A percentile compares a stretch with the other conserved stretches of the same genome.
Evolutionary conservation across 1,284 basidiomycete genomes (phyloP).

Genomic region (Caloboletus inedulis): DNA sequence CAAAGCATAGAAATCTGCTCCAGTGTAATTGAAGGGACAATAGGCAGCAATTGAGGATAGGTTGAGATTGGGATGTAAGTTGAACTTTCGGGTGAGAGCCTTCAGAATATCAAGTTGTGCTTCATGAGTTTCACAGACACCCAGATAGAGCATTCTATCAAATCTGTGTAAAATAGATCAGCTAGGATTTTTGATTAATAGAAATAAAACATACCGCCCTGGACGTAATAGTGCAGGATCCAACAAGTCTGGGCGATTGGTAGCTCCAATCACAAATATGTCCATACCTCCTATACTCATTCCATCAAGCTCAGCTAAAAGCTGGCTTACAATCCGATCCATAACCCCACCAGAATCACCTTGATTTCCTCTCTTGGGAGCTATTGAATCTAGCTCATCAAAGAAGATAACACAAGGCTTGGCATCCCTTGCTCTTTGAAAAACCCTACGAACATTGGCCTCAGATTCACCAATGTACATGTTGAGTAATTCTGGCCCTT

Average conservation of each 20-base stretch:
- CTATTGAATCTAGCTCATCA: conserved; percentile 96
- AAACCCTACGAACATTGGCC: conserved; percentile 90
- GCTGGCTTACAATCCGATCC: conserved; percentile 95
- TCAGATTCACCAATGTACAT: conserved; percentile 99
- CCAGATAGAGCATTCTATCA: conserved; percentile 96
- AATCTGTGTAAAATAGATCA: conserved; percentile 55
- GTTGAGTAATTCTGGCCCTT: conserved; percentile 94
- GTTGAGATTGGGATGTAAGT: conserved; percentile 68
- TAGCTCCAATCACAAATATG: conserved; percentile 97
- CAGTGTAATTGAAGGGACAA: conserved; percentile 93
- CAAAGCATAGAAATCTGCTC: conserved; percentile 97
- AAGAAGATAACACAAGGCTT: conserved; percentile 95
- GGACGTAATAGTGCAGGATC: conserved; percentile 93
- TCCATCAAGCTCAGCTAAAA: conserved; percentile 95
- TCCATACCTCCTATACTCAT: conserved; percentile 67
- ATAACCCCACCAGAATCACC: conserved; percentile 97
- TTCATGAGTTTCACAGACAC: conserved; percentile 85
- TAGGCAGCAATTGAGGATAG: conserved; percentile 66
- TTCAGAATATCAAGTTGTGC: conserved; percentile 87
- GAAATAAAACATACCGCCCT: conserved; percentile 58
- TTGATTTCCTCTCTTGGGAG: conserved; percentile 93
- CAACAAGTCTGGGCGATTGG: conserved; percentile 93
- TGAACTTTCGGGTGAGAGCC: conserved; percentile 92
- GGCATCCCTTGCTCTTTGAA: conserved; percentile 88
- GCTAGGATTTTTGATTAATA: neutral